Percentiles rank a stretch among this genome's conserved stretches.
phyloP scores from a whole-genome alignment of 768 basidiomycete species.

The Steccherinum ochraceum region DNA sequence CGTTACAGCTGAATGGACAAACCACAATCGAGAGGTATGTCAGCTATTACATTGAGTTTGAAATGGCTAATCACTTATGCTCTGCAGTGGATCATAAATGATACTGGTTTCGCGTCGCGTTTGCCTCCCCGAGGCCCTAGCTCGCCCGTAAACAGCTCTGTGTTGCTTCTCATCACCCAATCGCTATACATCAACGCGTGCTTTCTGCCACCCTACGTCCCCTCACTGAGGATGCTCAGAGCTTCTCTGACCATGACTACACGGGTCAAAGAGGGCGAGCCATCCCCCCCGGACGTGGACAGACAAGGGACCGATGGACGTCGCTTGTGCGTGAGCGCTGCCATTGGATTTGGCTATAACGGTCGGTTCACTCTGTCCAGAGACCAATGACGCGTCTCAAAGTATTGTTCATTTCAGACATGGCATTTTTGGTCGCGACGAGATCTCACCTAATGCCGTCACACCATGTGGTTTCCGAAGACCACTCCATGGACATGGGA shows the following conservation, averaged over 20 bases:
- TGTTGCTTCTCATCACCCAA: slow-evolving; percentile 60
- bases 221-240: slow-evolving; percentile 39
- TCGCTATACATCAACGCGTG: slow-evolving; percentile 49
- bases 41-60: neutral
- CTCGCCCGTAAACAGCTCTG: slow-evolving; percentile 46
- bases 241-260: slow-evolving; percentile 38
- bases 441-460: slow-evolving; percentile 47
- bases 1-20: slow-evolving; percentile 59
- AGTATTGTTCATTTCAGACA: no score
- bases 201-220: slow-evolving; percentile 41
- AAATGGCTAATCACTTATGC: neutral
- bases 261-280: slow-evolving; percentile 29
- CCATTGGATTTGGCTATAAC: slow-evolving; percentile 55
- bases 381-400: no score
- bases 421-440: slow-evolving; percentile 56
- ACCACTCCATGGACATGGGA: slow-evolving; percentile 40
- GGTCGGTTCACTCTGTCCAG: no score
- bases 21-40: slow-evolving; percentile 51
- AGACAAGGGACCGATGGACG: slow-evolving; percentile 28
- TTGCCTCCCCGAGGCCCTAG: slow-evolving; percentile 54
- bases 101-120: slow-evolving; percentile 42
- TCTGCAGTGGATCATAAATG: slow-evolving; percentile 46
- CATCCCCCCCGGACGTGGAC: slow-evolving; percentile 9
- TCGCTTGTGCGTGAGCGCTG: slow-evolving; percentile 48
- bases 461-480: slow-evolving; percentile 17